Conservation (phyloP, 345 rosid species). For the Melaleuca quinquenervia region DNA sequence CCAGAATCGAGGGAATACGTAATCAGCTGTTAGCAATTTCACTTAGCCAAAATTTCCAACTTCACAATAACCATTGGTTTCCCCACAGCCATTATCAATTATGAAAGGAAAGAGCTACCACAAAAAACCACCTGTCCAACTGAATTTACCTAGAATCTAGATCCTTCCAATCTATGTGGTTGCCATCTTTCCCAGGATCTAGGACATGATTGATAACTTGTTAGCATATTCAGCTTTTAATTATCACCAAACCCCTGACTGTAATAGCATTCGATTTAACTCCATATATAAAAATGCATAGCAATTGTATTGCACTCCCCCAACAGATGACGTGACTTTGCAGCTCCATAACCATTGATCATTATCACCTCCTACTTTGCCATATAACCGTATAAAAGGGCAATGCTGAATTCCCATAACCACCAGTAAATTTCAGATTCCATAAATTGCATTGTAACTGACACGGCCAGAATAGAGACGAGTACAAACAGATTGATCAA, state of each 20-base stretch:
- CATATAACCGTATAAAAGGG: neutral
- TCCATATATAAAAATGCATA: neutral
- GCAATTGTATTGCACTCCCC: neutral
- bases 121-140: neutral
- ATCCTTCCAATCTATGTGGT: neutral
- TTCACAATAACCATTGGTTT: neutral
- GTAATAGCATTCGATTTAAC: neutral
- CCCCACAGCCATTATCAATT: neutral
- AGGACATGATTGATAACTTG: neutral
- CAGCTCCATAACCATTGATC: neutral
- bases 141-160: neutral
- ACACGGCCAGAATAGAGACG: neutral
- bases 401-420: neutral
- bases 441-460: neutral
- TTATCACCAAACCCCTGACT: neutral
- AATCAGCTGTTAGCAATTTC: neutral
- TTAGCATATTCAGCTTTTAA: neutral
- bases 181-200: neutral
- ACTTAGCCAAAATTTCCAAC: neutral
- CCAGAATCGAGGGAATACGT: neutral
- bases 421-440: neutral
- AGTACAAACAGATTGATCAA: neutral
- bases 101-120: neutral
- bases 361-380: neutral
- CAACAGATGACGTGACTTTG: neutral